Base-by-base conservation (phyloP, 2,329 filamentous ascomycete species). In the Ophiocordyceps camponoti-leonardi region DNA sequence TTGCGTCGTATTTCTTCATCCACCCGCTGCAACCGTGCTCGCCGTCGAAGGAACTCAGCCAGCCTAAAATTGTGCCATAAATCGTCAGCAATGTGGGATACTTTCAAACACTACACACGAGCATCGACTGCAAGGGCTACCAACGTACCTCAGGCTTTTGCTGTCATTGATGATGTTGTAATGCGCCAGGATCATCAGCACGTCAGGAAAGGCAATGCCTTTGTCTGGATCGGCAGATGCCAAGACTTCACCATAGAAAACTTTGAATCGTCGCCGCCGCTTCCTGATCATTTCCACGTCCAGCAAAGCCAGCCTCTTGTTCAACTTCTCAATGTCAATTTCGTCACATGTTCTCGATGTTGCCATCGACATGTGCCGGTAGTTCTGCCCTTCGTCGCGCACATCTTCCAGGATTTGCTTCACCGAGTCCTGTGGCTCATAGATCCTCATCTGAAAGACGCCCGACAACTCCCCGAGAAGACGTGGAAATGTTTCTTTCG, bases 111-210 rank as follows among this genome's bases (percentile, higher is more conserved):
- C 6, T n/a, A n/a, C n/a, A n/a, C 18, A 12, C 7, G 19, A 20
- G 22, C 18, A 1, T 41, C 13, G 18, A 20, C 19, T 20, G 7
- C 19, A 16, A n/a, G 41, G 7, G 22, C 10, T 10, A 10, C 41
- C 14, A 42, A 62, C 67, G 58, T 67, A 84, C 81, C 75, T 81
- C 57, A 98, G 67, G 62, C 87, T 94, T 71, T 95, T 95, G 67
- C 83, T 95, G 63, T 98, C 92, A 53, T 82, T 94, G 60, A 98
- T 98, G 57, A 98, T 87, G 57, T 96, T 98, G 71, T 98, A 94
- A 63, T 98, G 92, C 31, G 93, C 90, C 47, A 98, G 71, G 49
- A 94, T 93, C 83, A 98, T 92, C 44, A 98, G 71, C 20, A 95
- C 82, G 7, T 83, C 81, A 3, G 86, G 92, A 61, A 98, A 98